A percentile compares a stretch with the other conserved stretches of the same genome.
Evolutionary conservation across 441 rosid genomes (phyloP).

Genomic region (Raphanus hybrid): DNA sequence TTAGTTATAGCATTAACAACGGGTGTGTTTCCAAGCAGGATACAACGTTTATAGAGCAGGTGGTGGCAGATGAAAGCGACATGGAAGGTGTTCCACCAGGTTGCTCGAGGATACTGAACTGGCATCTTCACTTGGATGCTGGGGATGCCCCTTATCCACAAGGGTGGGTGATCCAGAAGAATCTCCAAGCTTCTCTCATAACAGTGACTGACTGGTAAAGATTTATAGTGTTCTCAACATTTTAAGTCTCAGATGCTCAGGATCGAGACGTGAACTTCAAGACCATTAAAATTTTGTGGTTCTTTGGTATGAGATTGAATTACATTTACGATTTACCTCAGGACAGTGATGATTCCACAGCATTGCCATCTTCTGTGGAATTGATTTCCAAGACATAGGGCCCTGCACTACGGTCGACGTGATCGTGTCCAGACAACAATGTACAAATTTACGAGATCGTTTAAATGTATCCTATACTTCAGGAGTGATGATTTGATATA

Average conservation of each 20-base stretch:
- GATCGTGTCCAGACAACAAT: not conserved
- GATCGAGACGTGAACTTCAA: slow-evolving; percentile 3
- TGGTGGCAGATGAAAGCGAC: slow-evolving; percentile 89
- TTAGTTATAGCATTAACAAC: slow-evolving; percentile 4
- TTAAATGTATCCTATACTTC: not conserved
- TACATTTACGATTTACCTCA: slow-evolving; percentile 8
- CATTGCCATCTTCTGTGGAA: slow-evolving; percentile 1
- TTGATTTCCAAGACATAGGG: not conserved
- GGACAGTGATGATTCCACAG: slow-evolving; percentile 11
- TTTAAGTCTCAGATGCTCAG: slow-evolving; percentile 1
- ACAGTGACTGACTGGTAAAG: slow-evolving; percentile 47
- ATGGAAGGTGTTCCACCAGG: slow-evolving; percentile 78
- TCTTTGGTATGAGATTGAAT: slow-evolving; percentile 26
- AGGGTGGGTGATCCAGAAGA: slow-evolving; percentile 78
- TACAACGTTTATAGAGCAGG: slow-evolving; percentile 88
- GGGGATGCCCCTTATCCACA: slow-evolving; percentile 65
- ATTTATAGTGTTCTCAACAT: not conserved
- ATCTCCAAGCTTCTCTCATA: slow-evolving; percentile 59
- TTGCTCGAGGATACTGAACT: slow-evolving; percentile 79
- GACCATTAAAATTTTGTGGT: slow-evolving; percentile 8
- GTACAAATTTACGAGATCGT: not conserved
- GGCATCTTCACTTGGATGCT: slow-evolving; percentile 93
- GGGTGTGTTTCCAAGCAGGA: slow-evolving; percentile 49
- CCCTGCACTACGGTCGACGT: not conserved
- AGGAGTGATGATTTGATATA: not conserved